phyloP scores from a whole-genome alignment of 2,329 filamentous ascomycete species.

The Exophiala bonariae region DNA sequence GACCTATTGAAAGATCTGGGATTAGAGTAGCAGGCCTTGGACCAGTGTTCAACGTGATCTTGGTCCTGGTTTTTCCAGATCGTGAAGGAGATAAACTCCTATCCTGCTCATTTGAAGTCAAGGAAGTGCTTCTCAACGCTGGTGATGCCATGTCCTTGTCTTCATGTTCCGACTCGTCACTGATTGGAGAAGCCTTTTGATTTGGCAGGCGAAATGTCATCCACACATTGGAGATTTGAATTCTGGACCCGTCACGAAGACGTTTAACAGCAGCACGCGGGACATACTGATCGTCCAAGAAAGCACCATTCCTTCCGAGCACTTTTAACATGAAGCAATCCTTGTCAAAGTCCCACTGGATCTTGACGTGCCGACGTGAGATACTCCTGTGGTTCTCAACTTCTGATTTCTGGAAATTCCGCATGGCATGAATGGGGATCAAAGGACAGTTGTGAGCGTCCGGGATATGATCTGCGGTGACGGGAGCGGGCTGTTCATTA shows the following conservation, averaged over 20 bases:
- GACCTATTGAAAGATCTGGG: conserved; percentile 14
- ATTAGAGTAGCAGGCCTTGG: conserved; percentile 8
- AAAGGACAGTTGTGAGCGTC: conserved; percentile 33
- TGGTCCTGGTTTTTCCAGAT: conserved; percentile 17
- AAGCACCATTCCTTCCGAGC: conserved; percentile 59
- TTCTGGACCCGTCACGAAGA: conserved; percentile 58
- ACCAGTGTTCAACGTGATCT: conserved; percentile 16
- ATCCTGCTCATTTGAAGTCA: conserved; percentile 18
- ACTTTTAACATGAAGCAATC: conserved; percentile 60
- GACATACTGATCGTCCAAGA: conserved; percentile 54
- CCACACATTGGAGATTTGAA: conserved; percentile 50
- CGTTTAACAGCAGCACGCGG: conserved; percentile 47
- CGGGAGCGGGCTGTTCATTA: conserved; percentile 27
- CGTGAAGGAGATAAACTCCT: conserved; percentile 16
- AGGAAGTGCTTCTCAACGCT: conserved; percentile 11
- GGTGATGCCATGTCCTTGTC: conserved; percentile 14
- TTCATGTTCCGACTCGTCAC: conserved; percentile 23
- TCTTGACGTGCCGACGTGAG: conserved; percentile 62
- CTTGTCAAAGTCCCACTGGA: conserved; percentile 59
- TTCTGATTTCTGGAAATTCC: conserved; percentile 38
- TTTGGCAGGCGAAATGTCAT: conserved; percentile 27
- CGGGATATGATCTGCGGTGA: conserved; percentile 30
- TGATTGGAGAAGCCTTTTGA: conserved; percentile 13
- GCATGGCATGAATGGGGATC: conserved; percentile 59
- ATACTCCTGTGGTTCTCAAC: conserved; percentile 56